Evolutionary conservation across 2,329 filamentous ascomycete species (phyloP).

Genomic region (Pestalotiopsis sp.): DNA sequence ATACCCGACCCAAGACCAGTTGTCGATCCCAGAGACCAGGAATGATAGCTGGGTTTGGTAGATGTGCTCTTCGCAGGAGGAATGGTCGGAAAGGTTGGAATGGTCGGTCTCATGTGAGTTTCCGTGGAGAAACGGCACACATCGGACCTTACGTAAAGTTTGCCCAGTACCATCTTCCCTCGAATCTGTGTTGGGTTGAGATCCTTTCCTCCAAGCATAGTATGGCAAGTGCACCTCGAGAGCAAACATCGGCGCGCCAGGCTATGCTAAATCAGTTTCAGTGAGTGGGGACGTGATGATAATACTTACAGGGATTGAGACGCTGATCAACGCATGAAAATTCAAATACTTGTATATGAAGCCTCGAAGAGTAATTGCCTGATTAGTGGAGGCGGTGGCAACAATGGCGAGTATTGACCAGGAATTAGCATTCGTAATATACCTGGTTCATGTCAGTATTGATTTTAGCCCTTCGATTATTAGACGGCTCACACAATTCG

Average conservation of each 20-base stretch:
- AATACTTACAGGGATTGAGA: background rate
- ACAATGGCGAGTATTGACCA: slow-evolving; percentile 1
- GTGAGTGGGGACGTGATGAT: background rate
- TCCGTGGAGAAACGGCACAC: background rate
- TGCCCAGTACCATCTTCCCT: background rate
- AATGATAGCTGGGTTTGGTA: background rate
- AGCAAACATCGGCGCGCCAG: background rate
- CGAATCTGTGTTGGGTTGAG: background rate
- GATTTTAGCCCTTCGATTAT: background rate
- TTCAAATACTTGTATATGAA: background rate
- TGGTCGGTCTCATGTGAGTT: no score
- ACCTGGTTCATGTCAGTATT: background rate
- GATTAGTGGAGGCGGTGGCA: background rate
- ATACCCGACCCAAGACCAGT: background rate
- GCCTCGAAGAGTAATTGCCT: background rate
- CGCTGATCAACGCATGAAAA: background rate
- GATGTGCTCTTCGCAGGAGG: background rate
- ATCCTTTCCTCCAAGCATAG: slow-evolving; percentile 1
- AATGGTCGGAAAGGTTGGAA: background rate
- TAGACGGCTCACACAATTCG: background rate
- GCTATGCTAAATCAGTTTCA: background rate
- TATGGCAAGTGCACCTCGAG: background rate
- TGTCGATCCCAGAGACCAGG: background rate
- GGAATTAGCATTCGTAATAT: background rate
- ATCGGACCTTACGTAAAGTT: background rate